Base-by-base conservation (phyloP, 2,329 filamentous ascomycete species). In the Beauveria varroae region DNA sequence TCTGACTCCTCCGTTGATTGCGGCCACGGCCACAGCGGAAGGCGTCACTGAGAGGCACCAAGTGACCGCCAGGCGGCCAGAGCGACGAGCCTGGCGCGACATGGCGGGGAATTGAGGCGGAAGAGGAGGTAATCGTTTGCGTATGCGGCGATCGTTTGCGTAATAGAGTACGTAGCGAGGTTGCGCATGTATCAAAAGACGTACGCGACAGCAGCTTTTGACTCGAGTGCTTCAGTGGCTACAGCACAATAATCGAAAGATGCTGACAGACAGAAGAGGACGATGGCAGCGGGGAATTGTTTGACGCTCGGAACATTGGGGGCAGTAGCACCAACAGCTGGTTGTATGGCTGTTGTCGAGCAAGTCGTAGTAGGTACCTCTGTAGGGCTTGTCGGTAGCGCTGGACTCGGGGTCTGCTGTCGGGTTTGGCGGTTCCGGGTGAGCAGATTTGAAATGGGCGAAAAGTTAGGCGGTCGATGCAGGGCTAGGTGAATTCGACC, bases 31-130 rank as follows among this genome's bases (percentile, higher is more conserved):
- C 20, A 47, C 5, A 14, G 47, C 34, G 26, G 49, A 55, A 49
- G 58, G 58, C 51, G 58, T 61, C 58, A 61, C 58, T 24, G 58
- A 61, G 28, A 55, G 50, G 51, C 51, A 50, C 58, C 51, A 61
- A 22, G 41, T 26, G 40, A 61, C 51, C 43, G 50, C 57, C 57
- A 60, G 50, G 22, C 57, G 57, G 22, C 50, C 50, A 44, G 57
- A 60, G 37, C 44, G 44, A 50, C 43, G 58, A 28, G 58, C 58
- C 34, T 61, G 58, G 43, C 58, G 51, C 51, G 51, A 61, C 58
- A 61, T 61, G 58, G 51, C 46, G 28, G 50, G 30, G 50, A 1
- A 3, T 9, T 2, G 50, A 34, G 28, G 28, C 5, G 1, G 34
- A 41, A 6, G 50, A 16, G 10, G 50, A 52, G n/a, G 50, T 7